Evolutionary conservation across 306 rosid genomes (phyloP).

Genomic region (Fragaria nilgerrensis): DNA sequence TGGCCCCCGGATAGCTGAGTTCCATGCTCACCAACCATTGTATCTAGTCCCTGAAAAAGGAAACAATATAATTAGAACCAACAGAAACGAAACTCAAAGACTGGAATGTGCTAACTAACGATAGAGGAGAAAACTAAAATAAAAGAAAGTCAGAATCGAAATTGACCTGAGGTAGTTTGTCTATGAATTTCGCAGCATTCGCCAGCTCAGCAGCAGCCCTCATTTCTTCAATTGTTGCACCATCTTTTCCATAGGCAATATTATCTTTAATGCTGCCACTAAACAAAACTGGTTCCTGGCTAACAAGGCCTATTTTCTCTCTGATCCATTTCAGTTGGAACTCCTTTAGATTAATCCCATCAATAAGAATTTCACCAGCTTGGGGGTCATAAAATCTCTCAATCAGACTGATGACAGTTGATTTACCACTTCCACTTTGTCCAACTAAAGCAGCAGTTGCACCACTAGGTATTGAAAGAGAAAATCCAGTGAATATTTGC

Average conservation of each 20-base stretch:
- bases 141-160: background rate
- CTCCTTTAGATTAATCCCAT: constrained; percentile 57
- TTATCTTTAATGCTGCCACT: constrained; percentile 70
- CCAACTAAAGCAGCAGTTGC: constrained; percentile 75
- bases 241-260: constrained; percentile 70
- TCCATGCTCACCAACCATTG: constrained; percentile 81
- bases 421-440: constrained; percentile 88
- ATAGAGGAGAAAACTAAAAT: background rate
- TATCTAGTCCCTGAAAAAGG: constrained; percentile 47
- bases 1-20: constrained; percentile 72
- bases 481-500: constrained; percentile 55
- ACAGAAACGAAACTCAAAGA: background rate
- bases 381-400: constrained; percentile 88
- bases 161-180: constrained; percentile 64
- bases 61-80: no score
- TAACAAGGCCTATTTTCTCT: constrained; percentile 72
- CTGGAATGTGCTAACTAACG: background rate
- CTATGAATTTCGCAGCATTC: constrained; percentile 68
- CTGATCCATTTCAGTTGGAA: constrained; percentile 77
- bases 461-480: constrained; percentile 62
- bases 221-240: constrained; percentile 65
- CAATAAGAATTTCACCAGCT: constrained; percentile 70
- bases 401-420: constrained; percentile 68
- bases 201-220: constrained; percentile 70
- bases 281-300: constrained; percentile 82